Evolutionary conservation across 2,329 filamentous ascomycete species (phyloP).

Genomic region (Colletotrichum abscissum): DNA sequence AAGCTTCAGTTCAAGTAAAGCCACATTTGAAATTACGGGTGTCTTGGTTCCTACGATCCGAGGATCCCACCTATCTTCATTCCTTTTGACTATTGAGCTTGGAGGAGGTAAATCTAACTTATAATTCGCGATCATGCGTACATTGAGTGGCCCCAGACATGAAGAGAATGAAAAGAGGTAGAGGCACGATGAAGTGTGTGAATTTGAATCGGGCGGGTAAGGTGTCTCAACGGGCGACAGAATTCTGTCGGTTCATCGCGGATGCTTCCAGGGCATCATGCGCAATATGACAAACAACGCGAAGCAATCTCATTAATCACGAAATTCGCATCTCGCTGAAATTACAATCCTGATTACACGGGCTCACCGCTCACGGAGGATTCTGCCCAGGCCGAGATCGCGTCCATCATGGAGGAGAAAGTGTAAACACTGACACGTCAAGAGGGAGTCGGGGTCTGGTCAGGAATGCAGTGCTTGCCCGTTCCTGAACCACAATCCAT

Average conservation of each 20-base stretch:
- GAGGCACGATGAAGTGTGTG: too few species aligned
- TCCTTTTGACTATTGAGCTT: not conserved
- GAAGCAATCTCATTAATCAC: not conserved
- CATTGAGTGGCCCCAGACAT: not conserved
- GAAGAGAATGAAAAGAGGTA: not conserved
- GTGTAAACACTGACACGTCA: constrained; percentile 18
- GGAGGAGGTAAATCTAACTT: not conserved
- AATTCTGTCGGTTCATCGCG: not conserved
- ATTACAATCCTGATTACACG: constrained; percentile 8
- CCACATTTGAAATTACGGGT: not conserved
- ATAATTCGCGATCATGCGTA: not conserved
- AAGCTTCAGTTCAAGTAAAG: not conserved
- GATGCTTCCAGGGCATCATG: not conserved
- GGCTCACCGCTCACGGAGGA: not conserved
- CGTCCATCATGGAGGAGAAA: constrained; percentile 1
- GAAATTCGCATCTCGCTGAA: not conserved
- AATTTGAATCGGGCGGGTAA: too few species aligned
- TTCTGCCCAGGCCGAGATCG: constrained; percentile 1
- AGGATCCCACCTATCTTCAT: not conserved
- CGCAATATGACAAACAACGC: not conserved
- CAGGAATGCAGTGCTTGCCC: not conserved
- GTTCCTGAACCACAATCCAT: constrained; percentile 9
- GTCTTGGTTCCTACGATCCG: not conserved
- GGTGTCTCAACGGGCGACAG: too few species aligned
- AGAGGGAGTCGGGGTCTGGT: not conserved